These are phyloP conservation scores for Podospora bellae-mahoneyi DNA, from an alignment of 495 filamentous ascomycete genomes.

Conservation along the genomic window DNA sequence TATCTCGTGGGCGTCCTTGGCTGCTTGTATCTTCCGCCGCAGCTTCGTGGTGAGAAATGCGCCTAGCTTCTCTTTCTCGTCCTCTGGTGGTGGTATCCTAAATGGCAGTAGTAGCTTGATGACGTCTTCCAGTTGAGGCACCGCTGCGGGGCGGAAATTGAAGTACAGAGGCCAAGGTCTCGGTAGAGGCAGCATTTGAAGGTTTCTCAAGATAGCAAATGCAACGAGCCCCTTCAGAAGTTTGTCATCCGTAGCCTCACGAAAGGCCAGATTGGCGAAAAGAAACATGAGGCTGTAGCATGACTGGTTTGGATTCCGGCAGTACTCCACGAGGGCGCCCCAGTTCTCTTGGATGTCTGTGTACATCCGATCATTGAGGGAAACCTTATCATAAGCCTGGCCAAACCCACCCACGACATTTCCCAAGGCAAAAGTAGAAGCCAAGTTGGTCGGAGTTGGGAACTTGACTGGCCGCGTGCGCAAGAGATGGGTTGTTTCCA, in stretches of 20 bases:
- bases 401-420: slow-evolving; percentile 39
- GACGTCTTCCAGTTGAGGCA: slow-evolving; percentile 31
- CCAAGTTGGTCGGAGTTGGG: slow-evolving; percentile 23
- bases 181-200: slow-evolving; percentile 31
- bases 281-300: slow-evolving; percentile 30
- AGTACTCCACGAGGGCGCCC: slow-evolving; percentile 38
- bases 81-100: slow-evolving; percentile 19
- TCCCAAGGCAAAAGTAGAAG: slow-evolving; percentile 26
- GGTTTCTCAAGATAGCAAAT: slow-evolving; percentile 28
- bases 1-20: slow-evolving; percentile 26
- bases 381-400: slow-evolving; percentile 13
- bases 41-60: slow-evolving; percentile 27
- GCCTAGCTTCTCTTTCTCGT: slow-evolving; percentile 18
- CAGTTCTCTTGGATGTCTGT: slow-evolving; percentile 36
- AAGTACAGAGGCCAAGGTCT: slow-evolving; percentile 23
- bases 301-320: slow-evolving; percentile 18
- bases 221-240: slow-evolving; percentile 31
- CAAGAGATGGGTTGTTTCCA: slow-evolving; percentile 32
- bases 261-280: slow-evolving; percentile 33
- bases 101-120: slow-evolving; percentile 25
- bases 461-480: slow-evolving; percentile 25
- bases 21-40: slow-evolving; percentile 22
- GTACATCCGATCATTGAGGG: slow-evolving; percentile 28
- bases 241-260: slow-evolving; percentile 32
- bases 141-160: slow-evolving; percentile 30